Evolutionary conservation across 345 rosid species (phyloP), one percentile per base, ranked within the genome.

Genomic region (Isatis tinctoria): DNA sequence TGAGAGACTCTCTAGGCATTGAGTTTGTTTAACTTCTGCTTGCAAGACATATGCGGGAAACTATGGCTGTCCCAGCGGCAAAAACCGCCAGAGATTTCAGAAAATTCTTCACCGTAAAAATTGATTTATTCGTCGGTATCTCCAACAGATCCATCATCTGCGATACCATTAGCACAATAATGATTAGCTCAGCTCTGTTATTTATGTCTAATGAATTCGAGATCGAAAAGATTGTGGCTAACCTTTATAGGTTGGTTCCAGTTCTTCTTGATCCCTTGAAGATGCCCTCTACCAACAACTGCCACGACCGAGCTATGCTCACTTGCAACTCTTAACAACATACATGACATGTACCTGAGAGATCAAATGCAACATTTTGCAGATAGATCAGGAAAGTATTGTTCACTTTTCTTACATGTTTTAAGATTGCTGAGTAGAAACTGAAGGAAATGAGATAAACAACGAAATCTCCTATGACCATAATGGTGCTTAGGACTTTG

Each of bases 201-300:
- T 8, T 3, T 20, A 17, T 33, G 16, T 13, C 18, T 30, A 18
- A 10, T 9, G 16, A 22, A 54, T 10, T 17, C 18, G 13, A 72
- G 41, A 35, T 0, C 17, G 13, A 9, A 11, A 64, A 72, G 39
- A 17, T 30, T 52, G 36, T 40, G 16, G 83, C 89, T 28, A 18
- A 91, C 91, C 70, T 12, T 67, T 64, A 95, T 82, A 67, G 94
- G 91, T 66, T 92, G 93, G 83, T 84, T 76, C 99, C 98, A 92
- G 24, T 90, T 74, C 77, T 84, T 87, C 83, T 81, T 84, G 70
- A 95, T 95, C 77, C 97, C 99, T 60, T 83, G 84, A 66, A 95
- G 81, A 79, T 95, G 99, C 10, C 97, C 99, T 85, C 84, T 95
- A 41, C 99, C 97, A 26, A 95, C 93, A 16, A 94, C 96, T 41